A percentile compares a stretch with the other conserved stretches of the same genome.
Conservation (phyloP, 345 rosid species). For the Populus simonii region DNA sequence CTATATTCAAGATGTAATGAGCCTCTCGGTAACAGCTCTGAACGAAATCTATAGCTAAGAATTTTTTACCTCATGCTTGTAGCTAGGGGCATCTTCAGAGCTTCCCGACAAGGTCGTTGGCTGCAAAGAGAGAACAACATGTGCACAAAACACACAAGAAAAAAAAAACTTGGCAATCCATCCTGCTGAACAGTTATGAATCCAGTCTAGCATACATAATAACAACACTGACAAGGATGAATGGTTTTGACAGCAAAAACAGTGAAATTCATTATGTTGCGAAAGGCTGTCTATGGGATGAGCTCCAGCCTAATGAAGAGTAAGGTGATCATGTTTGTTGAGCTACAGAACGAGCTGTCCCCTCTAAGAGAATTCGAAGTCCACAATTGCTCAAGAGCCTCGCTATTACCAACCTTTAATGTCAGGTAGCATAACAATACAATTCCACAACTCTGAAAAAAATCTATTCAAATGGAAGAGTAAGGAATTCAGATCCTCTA, state of each 20-base stretch:
- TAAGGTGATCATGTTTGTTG: background rate
- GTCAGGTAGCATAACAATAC: background rate
- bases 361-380: background rate
- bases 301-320: background rate
- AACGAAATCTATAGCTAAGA: background rate
- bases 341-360: background rate
- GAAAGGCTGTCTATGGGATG: background rate
- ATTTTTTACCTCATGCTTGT: background rate
- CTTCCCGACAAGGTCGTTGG: background rate
- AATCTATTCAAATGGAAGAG: background rate
- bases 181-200: background rate
- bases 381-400: background rate
- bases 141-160: background rate
- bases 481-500: too few relatives aligned
- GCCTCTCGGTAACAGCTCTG: background rate
- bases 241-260: background rate
- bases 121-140: background rate
- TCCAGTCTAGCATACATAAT: background rate
- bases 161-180: background rate
- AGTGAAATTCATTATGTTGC: background rate
- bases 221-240: background rate
- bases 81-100: background rate
- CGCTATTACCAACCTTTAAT: background rate
- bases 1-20: background rate
- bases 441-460: background rate